Evolutionary conservation across 140 eudicot species (phyloP).

Genomic region (Oenanthe javanica): DNA sequence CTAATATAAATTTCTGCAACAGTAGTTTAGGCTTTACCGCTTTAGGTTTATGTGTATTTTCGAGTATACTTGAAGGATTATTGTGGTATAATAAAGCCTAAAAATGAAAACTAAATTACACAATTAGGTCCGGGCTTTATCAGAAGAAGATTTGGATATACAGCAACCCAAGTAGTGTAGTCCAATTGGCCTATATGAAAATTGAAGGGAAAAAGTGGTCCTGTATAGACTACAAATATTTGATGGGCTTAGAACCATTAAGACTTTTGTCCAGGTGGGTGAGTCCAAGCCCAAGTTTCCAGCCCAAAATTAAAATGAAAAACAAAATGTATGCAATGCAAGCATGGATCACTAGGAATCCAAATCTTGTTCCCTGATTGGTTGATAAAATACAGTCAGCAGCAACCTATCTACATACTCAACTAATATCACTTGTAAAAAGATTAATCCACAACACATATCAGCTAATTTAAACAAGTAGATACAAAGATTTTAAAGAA

Average conservation of each 20-base stretch:
- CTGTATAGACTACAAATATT: background rate
- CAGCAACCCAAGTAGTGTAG: background rate
- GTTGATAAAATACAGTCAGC: conserved; percentile 8
- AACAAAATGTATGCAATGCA: background rate
- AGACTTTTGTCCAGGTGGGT: background rate
- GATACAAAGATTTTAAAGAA: background rate
- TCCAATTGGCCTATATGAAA: background rate
- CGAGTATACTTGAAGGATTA: too few relatives aligned
- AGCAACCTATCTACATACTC: background rate
- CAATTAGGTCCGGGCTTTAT: too few relatives aligned
- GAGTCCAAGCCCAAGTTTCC: background rate
- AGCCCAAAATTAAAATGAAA: background rate
- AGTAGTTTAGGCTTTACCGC: too few relatives aligned
- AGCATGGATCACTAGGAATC: background rate
- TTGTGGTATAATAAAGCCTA: too few relatives aligned
- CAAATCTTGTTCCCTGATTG: background rate
- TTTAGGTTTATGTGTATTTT: too few relatives aligned
- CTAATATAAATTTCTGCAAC: too few relatives aligned
- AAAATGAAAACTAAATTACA: too few relatives aligned
- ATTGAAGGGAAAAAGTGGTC: background rate
- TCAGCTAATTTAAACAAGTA: background rate
- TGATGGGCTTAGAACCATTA: background rate
- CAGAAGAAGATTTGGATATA: too few relatives aligned
- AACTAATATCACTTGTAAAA: background rate
- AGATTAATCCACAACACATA: background rate